Conservation (phyloP, 768 basidiomycete species). For the Termitomyces sp. region DNA sequence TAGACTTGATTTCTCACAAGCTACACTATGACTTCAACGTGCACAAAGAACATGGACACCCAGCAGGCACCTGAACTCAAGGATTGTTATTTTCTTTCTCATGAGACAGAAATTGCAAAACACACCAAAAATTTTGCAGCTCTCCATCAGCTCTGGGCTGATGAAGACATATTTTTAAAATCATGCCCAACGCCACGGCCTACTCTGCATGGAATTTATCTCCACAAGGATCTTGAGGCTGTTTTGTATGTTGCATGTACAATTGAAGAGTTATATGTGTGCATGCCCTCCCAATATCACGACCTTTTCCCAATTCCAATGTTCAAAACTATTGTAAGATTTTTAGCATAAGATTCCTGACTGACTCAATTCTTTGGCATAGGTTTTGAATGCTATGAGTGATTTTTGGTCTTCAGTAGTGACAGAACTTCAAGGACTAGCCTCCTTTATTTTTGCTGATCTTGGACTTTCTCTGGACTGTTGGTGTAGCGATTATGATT, state of each 20-base stretch:
- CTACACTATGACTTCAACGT: no score
- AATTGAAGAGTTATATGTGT: no score
- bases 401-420: background rate
- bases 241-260: no score
- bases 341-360: background rate
- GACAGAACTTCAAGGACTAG: background rate
- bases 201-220: background rate
- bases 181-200: background rate
- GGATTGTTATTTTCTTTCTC: background rate
- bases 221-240: no score
- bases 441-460: background rate
- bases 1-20: no score
- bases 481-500: background rate
- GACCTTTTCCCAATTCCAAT: no score
- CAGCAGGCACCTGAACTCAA: no score
- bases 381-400: background rate
- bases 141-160: background rate
- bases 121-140: background rate
- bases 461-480: background rate
- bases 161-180: background rate
- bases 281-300: no score
- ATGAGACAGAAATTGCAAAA: background rate
- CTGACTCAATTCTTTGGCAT: background rate
- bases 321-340: background rate
- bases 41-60: no score